A percentile compares a stretch with the other conserved stretches of the same genome.
Evolutionary conservation across 2,329 filamentous ascomycete genomes (phyloP).

Genomic region (Xylariales sp.): DNA sequence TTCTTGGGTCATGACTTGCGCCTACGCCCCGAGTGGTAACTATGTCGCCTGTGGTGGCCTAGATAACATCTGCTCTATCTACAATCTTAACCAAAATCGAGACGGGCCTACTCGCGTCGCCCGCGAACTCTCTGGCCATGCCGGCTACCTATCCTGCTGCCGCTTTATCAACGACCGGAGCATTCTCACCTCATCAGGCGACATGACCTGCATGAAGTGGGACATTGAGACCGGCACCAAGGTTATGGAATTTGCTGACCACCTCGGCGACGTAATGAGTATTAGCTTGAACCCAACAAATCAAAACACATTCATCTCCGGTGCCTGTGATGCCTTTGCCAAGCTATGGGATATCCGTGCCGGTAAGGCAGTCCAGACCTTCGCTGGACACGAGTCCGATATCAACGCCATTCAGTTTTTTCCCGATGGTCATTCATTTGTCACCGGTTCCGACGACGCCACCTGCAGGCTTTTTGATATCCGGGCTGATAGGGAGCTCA

Average conservation of each 20-base stretch:
- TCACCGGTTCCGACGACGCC: slow-evolving; percentile 96
- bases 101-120: slow-evolving; percentile 98
- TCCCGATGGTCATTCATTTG: slow-evolving; percentile 98
- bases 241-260: slow-evolving; percentile 97
- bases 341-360: slow-evolving; percentile 99
- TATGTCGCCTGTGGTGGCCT: slow-evolving; percentile 98
- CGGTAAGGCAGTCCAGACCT: slow-evolving; percentile 98
- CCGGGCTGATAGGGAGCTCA: slow-evolving; percentile 85
- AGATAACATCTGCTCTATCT: slow-evolving; percentile 99
- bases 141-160: slow-evolving; percentile 97
- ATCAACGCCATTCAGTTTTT: slow-evolving; percentile 99
- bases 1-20: slow-evolving; percentile 99
- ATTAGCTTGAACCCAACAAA: slow-evolving; percentile 99
- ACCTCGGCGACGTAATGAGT: slow-evolving; percentile 99
- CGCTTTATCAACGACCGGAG: slow-evolving; percentile 98
- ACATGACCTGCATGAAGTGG: slow-evolving; percentile 99
- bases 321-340: slow-evolving; percentile 97
- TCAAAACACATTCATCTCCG: slow-evolving; percentile 99
- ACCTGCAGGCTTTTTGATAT: slow-evolving; percentile 98
- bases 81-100: slow-evolving; percentile 93
- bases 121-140: slow-evolving; percentile 94
- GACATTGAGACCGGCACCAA: slow-evolving; percentile 98
- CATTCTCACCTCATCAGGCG: slow-evolving; percentile 96
- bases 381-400: slow-evolving; percentile 97
- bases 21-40: slow-evolving; percentile 97